These are phyloP conservation scores for Paramecium octaurelia DNA, from an alignment of 73 alveolate genomes.

Conservation along the genomic window DNA sequence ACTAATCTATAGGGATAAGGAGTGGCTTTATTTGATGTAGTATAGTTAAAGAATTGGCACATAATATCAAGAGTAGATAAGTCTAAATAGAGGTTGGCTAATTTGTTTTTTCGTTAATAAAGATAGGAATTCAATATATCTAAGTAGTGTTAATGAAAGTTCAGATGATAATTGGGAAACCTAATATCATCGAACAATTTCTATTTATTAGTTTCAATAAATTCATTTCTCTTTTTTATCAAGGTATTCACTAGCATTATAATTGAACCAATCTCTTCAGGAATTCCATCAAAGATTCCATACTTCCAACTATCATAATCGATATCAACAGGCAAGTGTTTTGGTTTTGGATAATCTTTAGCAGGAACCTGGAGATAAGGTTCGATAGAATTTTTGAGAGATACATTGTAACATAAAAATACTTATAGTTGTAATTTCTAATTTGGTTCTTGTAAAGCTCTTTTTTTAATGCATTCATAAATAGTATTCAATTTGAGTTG, in stretches of 20 bases:
- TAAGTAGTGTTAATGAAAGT: background rate
- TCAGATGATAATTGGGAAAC: background rate
- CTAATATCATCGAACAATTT: background rate
- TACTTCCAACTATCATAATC: background rate
- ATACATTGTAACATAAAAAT: background rate
- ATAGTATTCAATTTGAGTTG: background rate
- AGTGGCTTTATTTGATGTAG: background rate
- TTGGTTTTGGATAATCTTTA: background rate
- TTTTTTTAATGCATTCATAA: background rate
- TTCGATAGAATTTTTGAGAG: background rate
- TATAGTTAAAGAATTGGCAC: background rate
- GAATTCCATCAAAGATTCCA: background rate
- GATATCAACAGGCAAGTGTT: background rate
- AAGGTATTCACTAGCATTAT: background rate
- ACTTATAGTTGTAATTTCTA: background rate
- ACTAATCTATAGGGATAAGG: constrained; percentile 26
- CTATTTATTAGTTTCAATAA: background rate
- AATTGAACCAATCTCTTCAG: background rate
- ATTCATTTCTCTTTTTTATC: background rate
- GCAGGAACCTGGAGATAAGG: background rate
- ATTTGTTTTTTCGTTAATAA: background rate
- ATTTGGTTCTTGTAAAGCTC: background rate
- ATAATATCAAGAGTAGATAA: background rate
- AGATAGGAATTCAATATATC: background rate
- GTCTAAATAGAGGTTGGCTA: background rate